phyloP scores from a whole-genome alignment of 2,329 filamentous ascomycete genomes.

The Onygenales sp. region DNA sequence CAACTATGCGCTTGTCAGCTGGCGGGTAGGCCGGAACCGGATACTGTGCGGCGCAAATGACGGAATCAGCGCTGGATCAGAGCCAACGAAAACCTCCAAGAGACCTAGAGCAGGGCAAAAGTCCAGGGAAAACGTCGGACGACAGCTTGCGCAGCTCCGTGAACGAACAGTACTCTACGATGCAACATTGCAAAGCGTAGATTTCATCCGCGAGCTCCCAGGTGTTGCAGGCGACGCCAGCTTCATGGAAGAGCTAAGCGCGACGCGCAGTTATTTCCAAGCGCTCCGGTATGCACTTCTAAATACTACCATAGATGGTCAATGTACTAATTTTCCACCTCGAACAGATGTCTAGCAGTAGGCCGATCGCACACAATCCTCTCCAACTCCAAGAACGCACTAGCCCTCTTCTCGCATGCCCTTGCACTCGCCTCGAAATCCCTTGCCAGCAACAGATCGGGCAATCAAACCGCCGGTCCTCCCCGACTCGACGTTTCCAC shows the following conservation, averaged over 20 bases:
- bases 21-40: conserved; percentile 87
- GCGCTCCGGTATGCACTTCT: conserved; percentile 60
- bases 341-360: conserved; percentile 63
- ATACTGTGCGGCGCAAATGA: conserved; percentile 78
- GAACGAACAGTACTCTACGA: conserved; percentile 88
- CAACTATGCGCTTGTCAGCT: conserved; percentile 88
- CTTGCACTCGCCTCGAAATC: conserved; percentile 51
- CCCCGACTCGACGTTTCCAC: conserved; percentile 60
- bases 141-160: conserved; percentile 68
- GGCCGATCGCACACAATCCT: conserved; percentile 74
- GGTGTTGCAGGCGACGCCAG: conserved; percentile 76
- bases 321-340: conserved; percentile 6
- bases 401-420: conserved; percentile 74
- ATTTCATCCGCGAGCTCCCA: conserved; percentile 79
- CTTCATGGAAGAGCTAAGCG: conserved; percentile 68
- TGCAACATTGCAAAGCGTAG: conserved; percentile 79
- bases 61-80: conserved; percentile 51
- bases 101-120: conserved; percentile 39
- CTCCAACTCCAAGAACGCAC: conserved; percentile 62
- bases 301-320: conserved; percentile 6
- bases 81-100: conserved; percentile 37
- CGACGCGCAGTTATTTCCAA: conserved; percentile 72
- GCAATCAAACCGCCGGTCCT: conserved; percentile 36
- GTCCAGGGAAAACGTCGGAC: conserved; percentile 57
- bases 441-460: conserved; percentile 36